Conservation (phyloP, 2,329 filamentous ascomycete genomes). For the Claviceps monticola region DNA sequence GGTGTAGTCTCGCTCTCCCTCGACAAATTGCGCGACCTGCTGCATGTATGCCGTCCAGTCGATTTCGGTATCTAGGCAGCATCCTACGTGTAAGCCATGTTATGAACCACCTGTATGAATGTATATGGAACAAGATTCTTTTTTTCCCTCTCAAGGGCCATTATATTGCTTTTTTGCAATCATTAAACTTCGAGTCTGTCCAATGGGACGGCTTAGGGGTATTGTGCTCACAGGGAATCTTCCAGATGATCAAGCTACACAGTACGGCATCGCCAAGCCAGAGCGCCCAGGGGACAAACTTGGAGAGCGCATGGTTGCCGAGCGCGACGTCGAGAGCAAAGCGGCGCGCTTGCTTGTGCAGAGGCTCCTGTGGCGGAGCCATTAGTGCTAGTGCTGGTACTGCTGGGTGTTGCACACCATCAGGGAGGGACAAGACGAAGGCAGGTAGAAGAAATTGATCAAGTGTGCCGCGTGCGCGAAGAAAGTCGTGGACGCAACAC, state of each 20-base stretch:
- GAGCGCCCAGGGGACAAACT: slow-evolving; percentile 43
- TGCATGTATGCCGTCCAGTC: slow-evolving; percentile 98
- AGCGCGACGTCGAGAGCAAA: slow-evolving; percentile 30
- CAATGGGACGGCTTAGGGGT: too few species aligned
- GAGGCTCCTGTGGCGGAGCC: slow-evolving; percentile 13
- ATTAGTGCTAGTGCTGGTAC: slow-evolving; percentile 8
- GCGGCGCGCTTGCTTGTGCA: slow-evolving; percentile 14
- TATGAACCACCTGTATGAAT: background rate
- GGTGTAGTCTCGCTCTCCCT: slow-evolving; percentile 79
- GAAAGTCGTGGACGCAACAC: too few species aligned
- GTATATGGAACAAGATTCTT: too few species aligned
- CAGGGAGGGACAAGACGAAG: background rate
- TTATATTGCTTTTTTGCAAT: too few species aligned
- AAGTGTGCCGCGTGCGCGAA: too few species aligned
- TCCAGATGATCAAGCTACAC: slow-evolving; percentile 63
- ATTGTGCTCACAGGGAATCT: slow-evolving; percentile 58
- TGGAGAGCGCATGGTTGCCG: slow-evolving; percentile 35
- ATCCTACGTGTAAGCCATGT: background rate
- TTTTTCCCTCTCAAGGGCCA: too few species aligned
- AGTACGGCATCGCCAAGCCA: slow-evolving; percentile 58
- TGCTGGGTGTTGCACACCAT: background rate
- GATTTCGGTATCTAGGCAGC: slow-evolving; percentile 70
- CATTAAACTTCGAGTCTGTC: too few species aligned
- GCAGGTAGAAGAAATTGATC: too few species aligned
- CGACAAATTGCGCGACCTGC: slow-evolving; percentile 65